Evolutionary conservation across 805 yeast genomes (phyloP), one percentile per base, ranked within the genome.

Genomic region (Spathaspora girioi): DNA sequence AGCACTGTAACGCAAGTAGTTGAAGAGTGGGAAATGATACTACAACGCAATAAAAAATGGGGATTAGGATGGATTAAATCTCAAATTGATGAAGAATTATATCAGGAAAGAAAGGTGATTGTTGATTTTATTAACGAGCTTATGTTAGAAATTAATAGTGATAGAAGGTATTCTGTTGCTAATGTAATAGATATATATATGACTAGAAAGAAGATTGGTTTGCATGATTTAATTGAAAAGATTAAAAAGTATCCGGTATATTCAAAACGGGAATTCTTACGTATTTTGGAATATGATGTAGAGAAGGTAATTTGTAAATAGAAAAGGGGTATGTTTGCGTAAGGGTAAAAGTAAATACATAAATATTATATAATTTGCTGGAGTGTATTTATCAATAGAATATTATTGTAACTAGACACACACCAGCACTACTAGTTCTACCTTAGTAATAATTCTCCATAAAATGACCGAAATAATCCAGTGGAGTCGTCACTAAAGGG

Each of bases 241-340:
- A 77, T 97, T 83, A 72, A 87, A 79, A 55, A 89, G 96, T 74
- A 89, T 89, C 72, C 90, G 78, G 67, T 96, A 96, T 52, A 96
- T 92, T 80, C 91, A 88, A 61, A 86, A 76, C 80, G 96, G 96
- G 54, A 96, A 96, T 71, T 89, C 96, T 41, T 43, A 19, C 38
- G 52, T 17, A 51, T 51, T 19, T 46, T 51, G 43, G 27, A 18
- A 15, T 12, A 35, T 4, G 40, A 15, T 35, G 11, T 29, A 9
- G 32, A 29, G 32, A 3, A 27, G 14, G 26, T 23, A 6, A 23
- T 23, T 23, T 29, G 32, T 29, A 10, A n/a, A 35, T 35, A 12
- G 5, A 11, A 35, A n/a, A 14, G 40, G 9, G 4, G 40, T 11
- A 11, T 35, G 40, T 14, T 35, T 35, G 32, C 32, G 4, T 23